Evolutionary conservation across 106 monocot species (phyloP).

Genomic region (Hemerocallis citrina): DNA sequence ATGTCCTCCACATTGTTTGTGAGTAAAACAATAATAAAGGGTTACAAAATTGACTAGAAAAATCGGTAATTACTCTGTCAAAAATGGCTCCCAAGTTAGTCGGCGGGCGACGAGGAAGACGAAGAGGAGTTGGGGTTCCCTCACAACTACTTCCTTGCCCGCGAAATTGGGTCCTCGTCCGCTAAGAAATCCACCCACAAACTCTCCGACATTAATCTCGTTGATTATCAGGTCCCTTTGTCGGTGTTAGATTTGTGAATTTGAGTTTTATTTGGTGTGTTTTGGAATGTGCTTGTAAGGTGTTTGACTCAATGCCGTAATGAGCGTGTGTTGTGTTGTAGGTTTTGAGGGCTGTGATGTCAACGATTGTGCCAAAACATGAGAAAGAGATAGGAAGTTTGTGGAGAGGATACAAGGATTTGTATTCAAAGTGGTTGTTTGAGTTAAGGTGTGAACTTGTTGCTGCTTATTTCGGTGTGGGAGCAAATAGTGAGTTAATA

Average conservation of each 20-base stretch:
- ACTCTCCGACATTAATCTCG: constrained; percentile 64
- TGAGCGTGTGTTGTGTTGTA: too few species aligned
- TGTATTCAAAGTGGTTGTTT: constrained; percentile 65
- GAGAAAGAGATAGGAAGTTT: constrained; percentile 32
- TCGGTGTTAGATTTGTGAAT: background rate
- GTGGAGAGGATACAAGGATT: constrained; percentile 31
- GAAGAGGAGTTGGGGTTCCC: constrained; percentile 80
- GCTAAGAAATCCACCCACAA: constrained; percentile 53
- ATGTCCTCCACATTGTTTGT: too few species aligned
- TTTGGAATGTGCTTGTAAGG: background rate
- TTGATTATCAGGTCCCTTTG: constrained; percentile 62
- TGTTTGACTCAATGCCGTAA: constrained; percentile 1
- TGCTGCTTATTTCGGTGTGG: too few species aligned
- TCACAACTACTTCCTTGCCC: constrained; percentile 82
- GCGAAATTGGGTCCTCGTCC: constrained; percentile 36
- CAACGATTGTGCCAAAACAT: constrained; percentile 22
- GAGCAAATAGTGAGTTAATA: too few species aligned
- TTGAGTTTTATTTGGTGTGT: background rate
- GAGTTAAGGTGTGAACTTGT: constrained; percentile 46
- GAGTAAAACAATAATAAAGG: too few species aligned
- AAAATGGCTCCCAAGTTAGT: constrained; percentile 9
- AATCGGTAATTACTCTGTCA: too few species aligned
- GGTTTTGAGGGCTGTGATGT: constrained; percentile 30
- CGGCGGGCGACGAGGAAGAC: constrained; percentile 29
- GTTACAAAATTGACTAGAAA: too few species aligned